Percentiles rank a stretch among this genome's conserved stretches.
These are phyloP conservation scores for Nitzschia palea DNA, from an alignment of 108 stramenopile species.

Conservation along the genomic window DNA sequence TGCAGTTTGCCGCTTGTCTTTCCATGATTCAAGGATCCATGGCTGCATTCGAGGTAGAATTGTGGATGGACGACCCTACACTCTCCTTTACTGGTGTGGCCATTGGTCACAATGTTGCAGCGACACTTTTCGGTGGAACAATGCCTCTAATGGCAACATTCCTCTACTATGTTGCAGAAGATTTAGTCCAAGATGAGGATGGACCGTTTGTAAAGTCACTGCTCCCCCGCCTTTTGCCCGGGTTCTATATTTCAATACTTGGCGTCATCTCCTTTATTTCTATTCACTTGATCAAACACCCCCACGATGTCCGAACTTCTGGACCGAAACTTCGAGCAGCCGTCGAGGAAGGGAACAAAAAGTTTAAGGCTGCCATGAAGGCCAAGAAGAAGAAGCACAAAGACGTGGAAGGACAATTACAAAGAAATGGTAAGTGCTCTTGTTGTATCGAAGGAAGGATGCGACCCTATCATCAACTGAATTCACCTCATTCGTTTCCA, in stretches of 20 bases:
- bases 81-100: slow-evolving; percentile 70
- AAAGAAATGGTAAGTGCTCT: slow-evolving; percentile 12
- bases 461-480: too few species aligned
- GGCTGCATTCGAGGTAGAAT: slow-evolving; percentile 70
- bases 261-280: slow-evolving; percentile 39
- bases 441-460: too few species aligned
- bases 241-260: slow-evolving; percentile 58
- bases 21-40: slow-evolving; percentile 56
- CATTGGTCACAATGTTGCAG: slow-evolving; percentile 57
- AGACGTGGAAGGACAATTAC: slow-evolving; percentile 25
- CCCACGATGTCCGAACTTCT: slow-evolving; percentile 62
- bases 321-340: slow-evolving; percentile 43
- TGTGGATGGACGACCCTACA: slow-evolving; percentile 75
- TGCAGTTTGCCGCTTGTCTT: slow-evolving; percentile 48
- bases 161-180: slow-evolving; percentile 47
- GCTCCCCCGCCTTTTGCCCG: slow-evolving; percentile 54
- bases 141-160: slow-evolving; percentile 67
- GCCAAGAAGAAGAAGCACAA: slow-evolving; percentile 31
- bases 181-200: slow-evolving; percentile 22
- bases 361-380: slow-evolving; percentile 16
- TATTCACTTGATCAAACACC: slow-evolving; percentile 46
- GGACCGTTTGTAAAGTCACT: slow-evolving; percentile 34
- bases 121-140: slow-evolving; percentile 65
- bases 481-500: too few species aligned
- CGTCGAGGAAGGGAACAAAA: slow-evolving; percentile 39